A percentile compares a stretch with the other conserved stretches of the same genome.
phyloP scores from a whole-genome alignment of 305 asterid species.

The Fraxinus dipetala region DNA sequence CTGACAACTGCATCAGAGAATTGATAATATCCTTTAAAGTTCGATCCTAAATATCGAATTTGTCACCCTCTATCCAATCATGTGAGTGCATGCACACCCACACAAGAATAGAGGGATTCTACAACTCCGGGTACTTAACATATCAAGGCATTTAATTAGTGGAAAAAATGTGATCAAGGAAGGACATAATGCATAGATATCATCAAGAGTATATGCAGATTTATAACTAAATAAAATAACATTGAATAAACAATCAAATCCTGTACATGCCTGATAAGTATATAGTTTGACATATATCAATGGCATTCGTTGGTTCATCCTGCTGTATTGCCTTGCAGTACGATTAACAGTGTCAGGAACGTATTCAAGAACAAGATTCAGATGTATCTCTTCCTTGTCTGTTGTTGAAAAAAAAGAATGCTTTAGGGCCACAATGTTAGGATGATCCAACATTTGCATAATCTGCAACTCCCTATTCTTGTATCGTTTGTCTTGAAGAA shows the following conservation, averaged over 20 bases:
- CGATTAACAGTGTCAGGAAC: constrained; percentile 97
- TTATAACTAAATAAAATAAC: neutral
- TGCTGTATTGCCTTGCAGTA: constrained; percentile 79
- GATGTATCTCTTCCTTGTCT: constrained; percentile 87
- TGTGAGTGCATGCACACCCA: neutral
- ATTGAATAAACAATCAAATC: neutral
- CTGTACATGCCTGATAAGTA: constrained; percentile 66
- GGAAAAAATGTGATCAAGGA: constrained; percentile 13
- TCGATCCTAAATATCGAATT: neutral
- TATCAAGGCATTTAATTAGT: neutral
- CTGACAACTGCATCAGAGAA: neutral
- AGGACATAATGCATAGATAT: constrained; percentile 8
- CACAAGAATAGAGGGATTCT: neutral
- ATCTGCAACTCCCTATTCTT: constrained; percentile 95
- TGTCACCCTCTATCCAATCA: neutral
- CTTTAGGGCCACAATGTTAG: constrained; percentile 83
- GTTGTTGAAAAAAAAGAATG: constrained; percentile 87
- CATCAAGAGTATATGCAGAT: neutral
- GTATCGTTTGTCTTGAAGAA: constrained; percentile 97
- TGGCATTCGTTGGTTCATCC: constrained; percentile 90
- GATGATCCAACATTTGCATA: constrained; percentile 97
- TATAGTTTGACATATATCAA: constrained; percentile 86
- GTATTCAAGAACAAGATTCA: constrained; percentile 89
- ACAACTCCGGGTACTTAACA: neutral
- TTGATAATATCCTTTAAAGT: neutral